phyloP scores from a whole-genome alignment of 2,329 filamentous ascomycete genomes.

The Aureobasidium pullulans region DNA sequence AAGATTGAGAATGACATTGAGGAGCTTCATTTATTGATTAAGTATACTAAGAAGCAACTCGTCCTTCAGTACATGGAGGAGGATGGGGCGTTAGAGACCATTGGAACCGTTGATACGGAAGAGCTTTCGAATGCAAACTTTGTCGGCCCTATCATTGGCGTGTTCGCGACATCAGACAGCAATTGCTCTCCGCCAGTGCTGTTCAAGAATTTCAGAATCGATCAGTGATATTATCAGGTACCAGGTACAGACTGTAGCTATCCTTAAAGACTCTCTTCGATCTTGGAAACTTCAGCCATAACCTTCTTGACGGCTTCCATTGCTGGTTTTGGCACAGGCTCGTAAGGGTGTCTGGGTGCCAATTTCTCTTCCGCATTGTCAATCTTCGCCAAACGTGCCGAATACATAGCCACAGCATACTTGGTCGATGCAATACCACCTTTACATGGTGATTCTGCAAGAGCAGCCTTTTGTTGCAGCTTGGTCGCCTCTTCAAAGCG shows the following conservation, averaged over 20 bases:
- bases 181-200: neutral
- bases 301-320: too few species aligned
- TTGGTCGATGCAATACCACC: constrained; percentile 42
- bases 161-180: neutral
- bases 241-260: too few species aligned
- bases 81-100: neutral
- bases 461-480: constrained; percentile 54
- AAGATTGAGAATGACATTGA: neutral
- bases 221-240: neutral
- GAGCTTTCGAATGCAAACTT: constrained; percentile 7
- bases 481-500: constrained; percentile 51
- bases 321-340: too few species aligned
- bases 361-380: too few species aligned
- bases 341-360: too few species aligned
- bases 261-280: too few species aligned
- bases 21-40: neutral
- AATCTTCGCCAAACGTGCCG: too few species aligned
- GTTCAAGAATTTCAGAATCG: neutral
- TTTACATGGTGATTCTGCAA: constrained; percentile 24
- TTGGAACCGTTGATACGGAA: neutral
- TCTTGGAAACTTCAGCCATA: too few species aligned
- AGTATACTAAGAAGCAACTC: neutral
- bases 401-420: constrained; percentile 36
- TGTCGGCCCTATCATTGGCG: neutral
- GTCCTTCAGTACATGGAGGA: neutral